Evolutionary conservation across 2,329 filamentous ascomycete genomes (phyloP), one percentile per base, ranked within the genome.

Genomic region (Alternaria brassicae): DNA sequence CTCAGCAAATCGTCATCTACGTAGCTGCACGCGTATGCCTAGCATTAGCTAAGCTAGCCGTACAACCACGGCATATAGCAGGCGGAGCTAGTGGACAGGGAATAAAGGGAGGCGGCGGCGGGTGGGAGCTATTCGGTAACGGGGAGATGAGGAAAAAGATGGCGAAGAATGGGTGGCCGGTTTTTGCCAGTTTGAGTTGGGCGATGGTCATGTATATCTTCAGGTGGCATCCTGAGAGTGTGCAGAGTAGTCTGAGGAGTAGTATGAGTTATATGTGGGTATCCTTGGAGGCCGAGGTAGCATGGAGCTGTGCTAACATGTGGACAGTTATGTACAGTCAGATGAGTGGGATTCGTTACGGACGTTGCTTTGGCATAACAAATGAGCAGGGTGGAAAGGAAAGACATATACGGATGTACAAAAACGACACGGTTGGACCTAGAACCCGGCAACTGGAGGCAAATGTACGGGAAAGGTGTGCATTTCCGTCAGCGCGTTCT

Each of bases 261-360:
- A 97, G 93, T 82, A 99, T 99, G 95, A 91, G 88, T 70, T 99
- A 99, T 75, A 97, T 99, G 83, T 99, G 94, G 74, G 86, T 84
- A 12, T 30, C 13, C 30, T 2, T 15, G 48, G 6, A 48, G 52
- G 34, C 9, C 28, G 4, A 5, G 12, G 5, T 4, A 6, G 41
- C 8, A 37, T 3, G 19, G 7, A 30, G 9, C 7, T 12, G 28
- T 47, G 66, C 68, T 74, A 56, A 77, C 53, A 8, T 25, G 13
- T 48, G 60, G 63, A 50, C 68, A 89, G 87, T 74, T 89, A 89
- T 77, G 85, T 88, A 59, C 91, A 98, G 78, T 92, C 91, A 65
- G 91, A 97, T 73, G 85, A 91, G 59, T 99, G 94, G 92, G 91
- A 96, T 74, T 91, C 89, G 37, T 82, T 97, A 75, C 83, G 90